Conservation (phyloP, 73 alveolate species). For the Breviolum minutum region DNA sequence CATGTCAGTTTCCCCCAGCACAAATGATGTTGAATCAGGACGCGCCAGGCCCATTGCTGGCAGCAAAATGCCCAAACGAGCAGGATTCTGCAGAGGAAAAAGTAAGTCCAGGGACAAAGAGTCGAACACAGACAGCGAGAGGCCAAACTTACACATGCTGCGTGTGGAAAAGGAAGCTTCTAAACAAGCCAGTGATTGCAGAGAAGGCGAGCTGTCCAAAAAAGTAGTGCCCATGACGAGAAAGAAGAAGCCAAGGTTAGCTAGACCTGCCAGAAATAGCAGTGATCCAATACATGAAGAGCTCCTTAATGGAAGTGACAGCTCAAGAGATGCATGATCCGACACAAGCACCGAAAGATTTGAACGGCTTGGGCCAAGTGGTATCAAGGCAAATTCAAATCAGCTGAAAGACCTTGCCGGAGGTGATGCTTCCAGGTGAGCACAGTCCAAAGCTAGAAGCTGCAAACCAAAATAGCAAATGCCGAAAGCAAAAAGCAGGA, state of each 20-base stretch:
- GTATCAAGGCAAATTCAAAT: not conserved
- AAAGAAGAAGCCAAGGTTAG: not conserved
- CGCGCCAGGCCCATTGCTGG: not conserved
- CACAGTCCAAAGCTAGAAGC: not conserved
- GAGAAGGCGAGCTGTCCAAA: not conserved
- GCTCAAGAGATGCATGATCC: not conserved
- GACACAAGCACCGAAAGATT: not conserved
- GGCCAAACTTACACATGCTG: not conserved
- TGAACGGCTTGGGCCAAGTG: not conserved
- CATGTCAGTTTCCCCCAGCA: not conserved
- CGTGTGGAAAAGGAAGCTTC: not conserved
- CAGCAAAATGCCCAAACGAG: not conserved
- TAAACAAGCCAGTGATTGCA: conserved; percentile 15
- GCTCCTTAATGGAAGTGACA: not conserved
- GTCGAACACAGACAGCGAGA: not conserved
- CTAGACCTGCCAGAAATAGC: not conserved
- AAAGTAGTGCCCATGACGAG: not conserved
- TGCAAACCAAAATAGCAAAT: not conserved
- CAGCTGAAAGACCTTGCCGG: not conserved
- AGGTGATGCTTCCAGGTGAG: not conserved
- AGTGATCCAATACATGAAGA: not conserved
- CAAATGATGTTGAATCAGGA: not conserved
- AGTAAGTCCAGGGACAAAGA: not conserved
- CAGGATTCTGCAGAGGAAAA: not conserved
- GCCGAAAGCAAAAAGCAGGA: not conserved